Percentiles rank a stretch among this genome's conserved stretches.
These are phyloP conservation scores for Penicillium sp. DNA, from an alignment of 2,329 filamentous ascomycete genomes.

Conservation along the genomic window DNA sequence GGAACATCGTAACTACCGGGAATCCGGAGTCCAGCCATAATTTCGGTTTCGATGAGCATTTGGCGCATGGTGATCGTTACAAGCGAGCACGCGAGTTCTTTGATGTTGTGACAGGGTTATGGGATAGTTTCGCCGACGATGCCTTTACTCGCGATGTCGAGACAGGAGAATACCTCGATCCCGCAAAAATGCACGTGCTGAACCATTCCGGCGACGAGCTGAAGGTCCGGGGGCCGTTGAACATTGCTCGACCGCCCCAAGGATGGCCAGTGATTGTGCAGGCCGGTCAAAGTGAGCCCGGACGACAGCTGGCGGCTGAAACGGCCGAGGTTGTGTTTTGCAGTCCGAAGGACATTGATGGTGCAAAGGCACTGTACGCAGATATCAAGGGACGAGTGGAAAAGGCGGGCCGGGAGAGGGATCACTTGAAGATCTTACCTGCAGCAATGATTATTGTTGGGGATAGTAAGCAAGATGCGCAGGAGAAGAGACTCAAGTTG, in stretches of 20 bases:
- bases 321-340: constrained; percentile 57
- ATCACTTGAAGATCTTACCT: constrained; percentile 54
- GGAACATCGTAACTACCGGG: constrained; percentile 56
- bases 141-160: constrained; percentile 52
- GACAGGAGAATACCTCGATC: constrained; percentile 52
- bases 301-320: constrained; percentile 53
- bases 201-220: constrained; percentile 53
- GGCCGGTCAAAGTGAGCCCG: constrained; percentile 55
- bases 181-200: constrained; percentile 53
- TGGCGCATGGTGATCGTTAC: constrained; percentile 52
- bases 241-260: constrained; percentile 54
- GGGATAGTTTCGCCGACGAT: constrained; percentile 58
- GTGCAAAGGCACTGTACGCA: constrained; percentile 50
- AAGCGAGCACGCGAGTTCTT: constrained; percentile 55
- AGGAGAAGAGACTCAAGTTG: constrained; percentile 49
- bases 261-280: constrained; percentile 59
- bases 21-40: constrained; percentile 56
- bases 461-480: constrained; percentile 51
- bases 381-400: constrained; percentile 53
- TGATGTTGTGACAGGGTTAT: constrained; percentile 54
- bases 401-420: constrained; percentile 46
- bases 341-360: constrained; percentile 47
- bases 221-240: constrained; percentile 50
- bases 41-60: constrained; percentile 52
- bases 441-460: constrained; percentile 54